Evolutionary conservation across 805 yeast species (phyloP), one percentile per base, ranked within the genome.

Genomic region (Starmerella sirachaensis): DNA sequence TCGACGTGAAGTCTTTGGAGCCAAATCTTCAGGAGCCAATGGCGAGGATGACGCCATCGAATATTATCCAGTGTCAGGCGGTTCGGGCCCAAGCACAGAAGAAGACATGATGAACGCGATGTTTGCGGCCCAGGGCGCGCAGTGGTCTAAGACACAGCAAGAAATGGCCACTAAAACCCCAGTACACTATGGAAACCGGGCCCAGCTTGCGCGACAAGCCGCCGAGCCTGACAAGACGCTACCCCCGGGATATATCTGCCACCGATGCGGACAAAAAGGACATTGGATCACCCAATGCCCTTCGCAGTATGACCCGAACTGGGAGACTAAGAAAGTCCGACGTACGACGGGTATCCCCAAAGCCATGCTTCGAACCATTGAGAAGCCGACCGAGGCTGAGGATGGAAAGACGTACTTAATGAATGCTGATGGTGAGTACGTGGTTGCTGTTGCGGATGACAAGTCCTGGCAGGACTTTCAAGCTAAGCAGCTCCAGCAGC

Each of bases 231-330:
- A 47, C 31, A 41, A 48, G 13, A 46, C 51, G 13, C 95, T 95
- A 8, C 98, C 98, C 1, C 88, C 94, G 6, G 94, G 94, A 1
- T 91, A 91, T 53, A 79, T 88, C 56, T 91, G 99, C 58, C 88
- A 91, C 57, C 69, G 95, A 55, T 91, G 99, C 64, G 97, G 97
- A 34, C 83, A 81, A 20, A 82, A 84, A 58, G 91, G 84, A 40
- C 99, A 91, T 58, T 88, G 93, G 85, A 88, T 91, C 42, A 81
- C 80, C 54, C 83, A 85, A 51, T 91, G 99, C 64, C 98, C 99
- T 0, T 83, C 93, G 3, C 79, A 82, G 53, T 75, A 73, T 30
- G 97, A 88, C 59, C 95, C 95, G 2, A 81, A 75, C 50, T 85
- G 85, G 69, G 97, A 88, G 55, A 94, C 94, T 14, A 83, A 82